Conservation (phyloP, 805 yeast genomes). For the Yarrowia alimentaria region DNA sequence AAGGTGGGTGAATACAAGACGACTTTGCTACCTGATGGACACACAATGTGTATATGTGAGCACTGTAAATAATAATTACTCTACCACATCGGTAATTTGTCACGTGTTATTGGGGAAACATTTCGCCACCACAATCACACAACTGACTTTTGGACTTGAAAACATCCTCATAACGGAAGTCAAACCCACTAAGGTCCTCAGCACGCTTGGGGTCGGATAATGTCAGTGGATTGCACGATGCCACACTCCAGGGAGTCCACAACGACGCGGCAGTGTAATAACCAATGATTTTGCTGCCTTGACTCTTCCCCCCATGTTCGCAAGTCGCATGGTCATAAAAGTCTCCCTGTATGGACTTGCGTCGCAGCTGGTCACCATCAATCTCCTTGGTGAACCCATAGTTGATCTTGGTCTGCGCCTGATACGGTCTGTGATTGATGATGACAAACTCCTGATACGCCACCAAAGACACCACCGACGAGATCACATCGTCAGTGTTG, state of each 20-base stretch:
- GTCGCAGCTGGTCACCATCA: no score
- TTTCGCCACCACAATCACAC: conserved; percentile 4
- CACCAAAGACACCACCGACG: conserved; percentile 5
- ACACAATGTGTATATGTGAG: no score
- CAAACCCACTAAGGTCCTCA: conserved; percentile 7
- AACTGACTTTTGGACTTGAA: conserved; percentile 7
- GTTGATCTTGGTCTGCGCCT: conserved; percentile 6
- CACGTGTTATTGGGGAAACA: not conserved
- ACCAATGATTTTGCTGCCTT: no score
- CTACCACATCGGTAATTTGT: no score
- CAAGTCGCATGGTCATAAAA: no score
- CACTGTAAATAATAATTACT: no score
- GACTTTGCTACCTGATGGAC: no score
- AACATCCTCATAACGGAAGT: conserved; percentile 17
- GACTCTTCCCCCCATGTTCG: no score
- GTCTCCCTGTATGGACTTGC: no score
- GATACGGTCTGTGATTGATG: conserved; percentile 12
- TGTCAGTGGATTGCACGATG: conserved; percentile 2
- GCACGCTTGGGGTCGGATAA: not conserved
- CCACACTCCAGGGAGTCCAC: conserved; percentile 19
- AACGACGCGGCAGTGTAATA: not conserved
- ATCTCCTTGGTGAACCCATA: conserved; percentile 2
- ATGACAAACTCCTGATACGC: conserved; percentile 21
- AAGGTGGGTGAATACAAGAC: no score
- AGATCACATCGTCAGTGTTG: conserved; percentile 7